A percentile compares a stretch with the other conserved stretches of the same genome.
Conservation (phyloP, 768 basidiomycete genomes). For the Tephrocybe sp. region DNA sequence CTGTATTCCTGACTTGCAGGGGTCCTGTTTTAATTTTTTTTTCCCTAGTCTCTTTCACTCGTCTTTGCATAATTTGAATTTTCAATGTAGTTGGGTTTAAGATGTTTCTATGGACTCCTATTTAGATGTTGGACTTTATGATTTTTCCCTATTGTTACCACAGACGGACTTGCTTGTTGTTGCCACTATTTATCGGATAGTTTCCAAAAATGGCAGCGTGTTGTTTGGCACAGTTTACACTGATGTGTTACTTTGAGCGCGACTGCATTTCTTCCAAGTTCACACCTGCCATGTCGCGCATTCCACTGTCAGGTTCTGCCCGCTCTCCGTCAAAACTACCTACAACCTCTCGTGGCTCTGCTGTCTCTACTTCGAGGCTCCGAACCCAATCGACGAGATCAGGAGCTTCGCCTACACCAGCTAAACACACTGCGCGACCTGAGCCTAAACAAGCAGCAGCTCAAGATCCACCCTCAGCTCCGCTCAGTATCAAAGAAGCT, state of each 20-base stretch:
- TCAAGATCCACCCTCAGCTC: slow-evolving; percentile 7
- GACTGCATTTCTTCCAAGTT: neutral
- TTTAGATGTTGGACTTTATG: too few species aligned
- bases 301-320: slow-evolving; percentile 29
- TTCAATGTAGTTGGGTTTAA: too few species aligned
- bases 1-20: too few species aligned
- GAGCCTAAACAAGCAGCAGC: slow-evolving; percentile 6
- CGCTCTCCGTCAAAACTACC: slow-evolving; percentile 25
- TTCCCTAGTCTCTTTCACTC: neutral
- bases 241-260: neutral
- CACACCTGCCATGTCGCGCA: slow-evolving; percentile 28
- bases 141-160: neutral
- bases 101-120: too few species aligned
- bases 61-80: neutral
- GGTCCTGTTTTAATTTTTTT: neutral
- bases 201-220: neutral
- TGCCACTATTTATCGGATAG: neutral
- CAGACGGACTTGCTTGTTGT: neutral
- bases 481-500: slow-evolving; percentile 66
- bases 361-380: slow-evolving; percentile 16
- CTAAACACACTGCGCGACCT: slow-evolving; percentile 17
- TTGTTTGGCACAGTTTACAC: neutral
- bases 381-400: slow-evolving; percentile 23
- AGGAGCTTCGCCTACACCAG: slow-evolving; percentile 15
- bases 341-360: slow-evolving; percentile 22